These are phyloP conservation scores for Penicillium turbatum DNA, from an alignment of 495 filamentous ascomycete species.

Conservation along the genomic window DNA sequence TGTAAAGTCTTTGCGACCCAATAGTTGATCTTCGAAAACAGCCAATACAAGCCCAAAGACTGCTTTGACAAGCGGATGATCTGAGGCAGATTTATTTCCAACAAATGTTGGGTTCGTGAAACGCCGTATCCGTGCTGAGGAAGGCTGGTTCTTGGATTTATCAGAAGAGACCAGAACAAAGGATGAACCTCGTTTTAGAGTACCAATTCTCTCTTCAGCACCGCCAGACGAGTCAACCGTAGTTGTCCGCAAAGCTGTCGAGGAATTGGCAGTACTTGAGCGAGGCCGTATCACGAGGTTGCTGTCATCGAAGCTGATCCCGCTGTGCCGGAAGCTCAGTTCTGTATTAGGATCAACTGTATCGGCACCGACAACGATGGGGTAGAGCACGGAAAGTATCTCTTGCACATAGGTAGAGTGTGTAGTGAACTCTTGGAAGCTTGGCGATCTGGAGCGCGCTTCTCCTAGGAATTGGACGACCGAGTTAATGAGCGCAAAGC, in stretches of 20 bases:
- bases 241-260: slow-evolving; percentile 67
- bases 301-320: slow-evolving; percentile 77
- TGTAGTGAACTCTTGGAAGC: slow-evolving; percentile 75
- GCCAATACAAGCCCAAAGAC: slow-evolving; percentile 69
- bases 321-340: slow-evolving; percentile 69
- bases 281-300: slow-evolving; percentile 77
- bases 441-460: slow-evolving; percentile 64
- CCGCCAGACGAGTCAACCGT: slow-evolving; percentile 51
- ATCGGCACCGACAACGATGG: slow-evolving; percentile 79
- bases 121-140: slow-evolving; percentile 57
- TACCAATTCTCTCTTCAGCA: slow-evolving; percentile 48
- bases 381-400: slow-evolving; percentile 74
- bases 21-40: slow-evolving; percentile 78
- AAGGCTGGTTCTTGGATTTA: slow-evolving; percentile 48
- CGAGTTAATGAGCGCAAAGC: slow-evolving; percentile 54
- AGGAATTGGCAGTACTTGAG: slow-evolving; percentile 42
- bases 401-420: slow-evolving; percentile 74
- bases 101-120: slow-evolving; percentile 43
- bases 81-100: slow-evolving; percentile 47
- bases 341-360: slow-evolving; percentile 76
- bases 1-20: slow-evolving; percentile 81
- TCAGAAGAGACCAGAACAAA: slow-evolving; percentile 83
- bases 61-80: slow-evolving; percentile 67
- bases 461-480: slow-evolving; percentile 76
- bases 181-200: slow-evolving; percentile 71